These are phyloP conservation scores for Fusarium sambucinum DNA, from an alignment of 2,329 filamentous ascomycete species.

Conservation along the genomic window DNA sequence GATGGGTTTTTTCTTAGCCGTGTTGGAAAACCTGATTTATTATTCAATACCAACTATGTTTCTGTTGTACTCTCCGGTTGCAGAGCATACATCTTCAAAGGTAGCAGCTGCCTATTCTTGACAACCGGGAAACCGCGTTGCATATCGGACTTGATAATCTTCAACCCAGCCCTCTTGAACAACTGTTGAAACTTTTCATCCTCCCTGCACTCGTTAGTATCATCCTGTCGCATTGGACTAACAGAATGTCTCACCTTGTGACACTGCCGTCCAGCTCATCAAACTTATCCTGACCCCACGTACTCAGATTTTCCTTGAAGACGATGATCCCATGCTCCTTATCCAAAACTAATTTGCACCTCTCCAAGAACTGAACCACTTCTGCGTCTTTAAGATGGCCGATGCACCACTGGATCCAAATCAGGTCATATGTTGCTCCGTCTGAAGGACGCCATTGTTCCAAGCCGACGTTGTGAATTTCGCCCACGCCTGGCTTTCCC, in stretches of 20 bases:
- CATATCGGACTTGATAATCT: slow-evolving; percentile 75
- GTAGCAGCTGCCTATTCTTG: slow-evolving; percentile 65
- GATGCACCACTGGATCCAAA: slow-evolving; percentile 94
- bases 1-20: background rate
- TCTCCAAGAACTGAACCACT: slow-evolving; percentile 73
- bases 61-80: slow-evolving; percentile 57
- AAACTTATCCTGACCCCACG: slow-evolving; percentile 72
- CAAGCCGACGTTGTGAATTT: slow-evolving; percentile 78
- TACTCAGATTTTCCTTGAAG: slow-evolving; percentile 76
- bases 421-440: slow-evolving; percentile 74
- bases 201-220: slow-evolving; percentile 48
- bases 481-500: slow-evolving; percentile 68
- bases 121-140: slow-evolving; percentile 77
- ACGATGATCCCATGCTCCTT: slow-evolving; percentile 51
- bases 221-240: background rate
- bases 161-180: slow-evolving; percentile 77
- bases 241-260: slow-evolving; percentile 64
- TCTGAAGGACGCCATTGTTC: slow-evolving; percentile 73
- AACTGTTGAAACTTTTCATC: slow-evolving; percentile 78
- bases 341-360: slow-evolving; percentile 63
- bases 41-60: background rate
- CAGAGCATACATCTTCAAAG: slow-evolving; percentile 83
- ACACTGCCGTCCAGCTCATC: slow-evolving; percentile 82
- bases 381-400: slow-evolving; percentile 83
- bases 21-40: background rate